Evolutionary conservation across 2,329 filamentous ascomycete species (phyloP).

Genomic region (Metarhizium rileyi): DNA sequence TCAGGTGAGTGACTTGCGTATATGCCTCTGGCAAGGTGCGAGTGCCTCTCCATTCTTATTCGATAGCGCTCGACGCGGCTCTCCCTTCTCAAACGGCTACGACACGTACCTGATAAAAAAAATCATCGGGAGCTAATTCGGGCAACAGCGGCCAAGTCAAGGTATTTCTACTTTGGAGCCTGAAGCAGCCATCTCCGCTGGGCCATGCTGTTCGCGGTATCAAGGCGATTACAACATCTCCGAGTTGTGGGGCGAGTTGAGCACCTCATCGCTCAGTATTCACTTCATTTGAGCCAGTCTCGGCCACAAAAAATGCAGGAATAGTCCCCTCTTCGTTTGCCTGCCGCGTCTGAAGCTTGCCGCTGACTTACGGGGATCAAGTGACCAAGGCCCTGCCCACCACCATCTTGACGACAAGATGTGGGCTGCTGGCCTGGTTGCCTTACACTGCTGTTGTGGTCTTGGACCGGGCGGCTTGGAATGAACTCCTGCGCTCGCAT

Average conservation of each 20-base stretch:
- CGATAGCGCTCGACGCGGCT: background rate
- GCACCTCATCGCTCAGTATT: constrained; percentile 8
- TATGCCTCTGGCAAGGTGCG: background rate
- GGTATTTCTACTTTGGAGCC: background rate
- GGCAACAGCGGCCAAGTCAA: too few relatives aligned
- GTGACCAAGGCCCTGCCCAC: background rate
- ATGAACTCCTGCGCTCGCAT: background rate
- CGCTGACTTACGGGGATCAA: background rate
- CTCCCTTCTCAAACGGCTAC: too few relatives aligned
- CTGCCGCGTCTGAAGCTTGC: background rate
- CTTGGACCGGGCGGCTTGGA: background rate
- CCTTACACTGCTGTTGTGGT: background rate
- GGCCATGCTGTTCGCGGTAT: constrained; percentile 2
- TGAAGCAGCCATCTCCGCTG: background rate
- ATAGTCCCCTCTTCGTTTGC: background rate
- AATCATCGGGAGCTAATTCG: too few relatives aligned
- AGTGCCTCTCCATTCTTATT: too few relatives aligned
- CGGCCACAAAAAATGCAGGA: too few relatives aligned
- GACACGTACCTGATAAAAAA: background rate
- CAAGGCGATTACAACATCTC: constrained; percentile 9
- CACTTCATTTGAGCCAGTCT: too few relatives aligned
- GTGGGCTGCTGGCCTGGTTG: background rate
- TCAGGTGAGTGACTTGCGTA: too few relatives aligned
- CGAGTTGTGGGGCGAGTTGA: constrained; percentile 3
- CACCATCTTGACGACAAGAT: background rate